Conservation (phyloP, 129 eudicot species). For the Flaveria linearis region DNA sequence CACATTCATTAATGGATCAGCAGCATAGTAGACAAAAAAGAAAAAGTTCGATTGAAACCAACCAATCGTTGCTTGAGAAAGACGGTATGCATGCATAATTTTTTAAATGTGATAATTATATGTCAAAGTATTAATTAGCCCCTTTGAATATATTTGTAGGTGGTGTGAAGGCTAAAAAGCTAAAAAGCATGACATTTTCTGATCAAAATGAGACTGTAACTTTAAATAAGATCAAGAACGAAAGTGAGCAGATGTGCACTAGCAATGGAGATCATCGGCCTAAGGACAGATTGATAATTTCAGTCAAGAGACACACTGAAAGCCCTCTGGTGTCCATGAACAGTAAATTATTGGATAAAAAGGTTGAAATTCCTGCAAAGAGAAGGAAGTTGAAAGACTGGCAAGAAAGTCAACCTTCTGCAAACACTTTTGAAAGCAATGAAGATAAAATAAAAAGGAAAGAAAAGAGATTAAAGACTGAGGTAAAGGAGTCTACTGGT, state of each 20-base stretch:
- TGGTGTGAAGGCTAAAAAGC: slow-evolving; percentile 43
- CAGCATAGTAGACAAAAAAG: neutral
- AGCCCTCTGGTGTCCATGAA: neutral
- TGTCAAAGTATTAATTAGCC: slow-evolving; percentile 7
- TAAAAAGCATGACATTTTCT: slow-evolving; percentile 46
- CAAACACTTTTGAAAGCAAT: slow-evolving; percentile 33
- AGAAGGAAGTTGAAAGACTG: slow-evolving; percentile 63
- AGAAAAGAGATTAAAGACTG: slow-evolving; percentile 44
- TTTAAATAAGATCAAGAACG: slow-evolving; percentile 43
- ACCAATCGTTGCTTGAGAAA: slow-evolving; percentile 37
- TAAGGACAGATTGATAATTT: slow-evolving; percentile 37
- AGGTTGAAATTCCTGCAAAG: slow-evolving; percentile 42
- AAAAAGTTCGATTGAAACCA: slow-evolving; percentile 27
- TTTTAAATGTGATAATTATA: slow-evolving; percentile 12
- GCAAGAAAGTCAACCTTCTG: slow-evolving; percentile 40
- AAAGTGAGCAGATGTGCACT: slow-evolving; percentile 17
- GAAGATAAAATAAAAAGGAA: slow-evolving; percentile 40
- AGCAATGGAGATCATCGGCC: slow-evolving; percentile 41
- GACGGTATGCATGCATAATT: slow-evolving; percentile 11
- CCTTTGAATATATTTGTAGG: slow-evolving; percentile 42
- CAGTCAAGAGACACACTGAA: slow-evolving; percentile 39
- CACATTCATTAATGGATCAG: slow-evolving; percentile 4
- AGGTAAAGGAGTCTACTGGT: neutral
- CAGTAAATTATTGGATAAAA: slow-evolving; percentile 36
- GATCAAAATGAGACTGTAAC: slow-evolving; percentile 33